A percentile compares a stretch with the other conserved stretches of the same genome.
phyloP scores from a whole-genome alignment of 192 early-diverging fungal species.

The Powellomyces hirtus region DNA sequence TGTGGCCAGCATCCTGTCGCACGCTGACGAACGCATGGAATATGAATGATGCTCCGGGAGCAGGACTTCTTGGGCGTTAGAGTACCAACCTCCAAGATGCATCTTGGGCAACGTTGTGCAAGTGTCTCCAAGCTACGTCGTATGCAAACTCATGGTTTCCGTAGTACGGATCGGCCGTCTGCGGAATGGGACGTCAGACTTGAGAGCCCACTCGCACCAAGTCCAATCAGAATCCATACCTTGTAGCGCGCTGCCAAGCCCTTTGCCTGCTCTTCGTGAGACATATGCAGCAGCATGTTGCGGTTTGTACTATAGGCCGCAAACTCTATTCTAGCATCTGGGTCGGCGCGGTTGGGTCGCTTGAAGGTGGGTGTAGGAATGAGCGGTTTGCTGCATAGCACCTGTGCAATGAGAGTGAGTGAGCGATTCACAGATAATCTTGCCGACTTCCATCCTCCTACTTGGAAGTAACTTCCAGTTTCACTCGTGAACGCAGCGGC shows the following conservation, averaged over 20 bases:
- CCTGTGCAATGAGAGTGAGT: background rate
- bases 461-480: slow-evolving; percentile 64
- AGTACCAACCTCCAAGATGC: slow-evolving; percentile 38
- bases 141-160: slow-evolving; percentile 68
- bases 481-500: slow-evolving; percentile 44
- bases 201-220: background rate
- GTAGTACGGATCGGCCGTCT: slow-evolving; percentile 23
- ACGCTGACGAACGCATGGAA: slow-evolving; percentile 43
- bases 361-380: slow-evolving; percentile 43
- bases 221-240: slow-evolving; percentile 30
- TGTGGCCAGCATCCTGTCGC: slow-evolving; percentile 77
- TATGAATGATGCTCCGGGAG: background rate
- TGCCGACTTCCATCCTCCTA: background rate
- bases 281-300: slow-evolving; percentile 62
- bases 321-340: slow-evolving; percentile 63
- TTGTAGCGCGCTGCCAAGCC: slow-evolving; percentile 58
- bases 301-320: slow-evolving; percentile 63
- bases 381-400: slow-evolving; percentile 16
- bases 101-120: slow-evolving; percentile 50
- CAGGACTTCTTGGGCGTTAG: background rate
- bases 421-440: background rate
- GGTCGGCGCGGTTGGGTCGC: slow-evolving; percentile 71
- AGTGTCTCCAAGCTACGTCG: slow-evolving; percentile 75
- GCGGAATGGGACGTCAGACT: background rate
- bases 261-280: slow-evolving; percentile 72